Evolutionary conservation across 257 asterid species (phyloP), one percentile per base, ranked within the genome.

Genomic region (Hygrophila difformis): DNA sequence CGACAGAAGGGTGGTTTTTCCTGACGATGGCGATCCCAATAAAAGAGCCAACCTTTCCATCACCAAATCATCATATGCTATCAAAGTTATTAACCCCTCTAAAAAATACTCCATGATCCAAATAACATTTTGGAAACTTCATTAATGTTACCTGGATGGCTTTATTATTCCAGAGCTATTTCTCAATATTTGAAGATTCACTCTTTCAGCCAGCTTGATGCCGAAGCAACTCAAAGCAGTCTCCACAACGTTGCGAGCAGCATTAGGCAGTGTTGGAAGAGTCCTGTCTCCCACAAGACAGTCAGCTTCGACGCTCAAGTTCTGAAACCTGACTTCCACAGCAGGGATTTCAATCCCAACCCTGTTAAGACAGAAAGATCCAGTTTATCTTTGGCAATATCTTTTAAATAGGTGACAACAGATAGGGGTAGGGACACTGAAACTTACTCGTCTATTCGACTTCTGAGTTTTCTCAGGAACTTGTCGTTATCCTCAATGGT

Each of bases 21-120:
- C 93, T 12, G 79, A 69, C 1, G 93, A 72, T 0, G 87, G 87
- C 6, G 93, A 87, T 9, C 93, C 87, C 39, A 81, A 47, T 8
- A 81, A 61, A 52, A 81, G 81, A 1, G 87, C 57, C 87, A 77
- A 74, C 82, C 93, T 80, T 54, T 8, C 2, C 18, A 16, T 14
- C 24, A 14, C 15, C 21, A 34, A 29, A 51, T 16, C n/a, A n/a
- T n/a, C n/a, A n/a, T n/a, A n/a, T n/a, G n/a, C n/a, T n/a, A n/a
- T n/a, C n/a, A n/a, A n/a, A n/a, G n/a, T n/a, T n/a, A n/a, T n/a
- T n/a, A n/a, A n/a, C n/a, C n/a, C n/a, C n/a, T n/a, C n/a, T n/a
- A n/a, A n/a, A n/a, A n/a, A n/a, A n/a, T n/a, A n/a, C n/a, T n/a
- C n/a, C n/a, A n/a, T n/a, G n/a, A n/a, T n/a, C n/a, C n/a, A n/a